Base-by-base conservation (phyloP, 306 rosid species). In the Parietaria judaica region DNA sequence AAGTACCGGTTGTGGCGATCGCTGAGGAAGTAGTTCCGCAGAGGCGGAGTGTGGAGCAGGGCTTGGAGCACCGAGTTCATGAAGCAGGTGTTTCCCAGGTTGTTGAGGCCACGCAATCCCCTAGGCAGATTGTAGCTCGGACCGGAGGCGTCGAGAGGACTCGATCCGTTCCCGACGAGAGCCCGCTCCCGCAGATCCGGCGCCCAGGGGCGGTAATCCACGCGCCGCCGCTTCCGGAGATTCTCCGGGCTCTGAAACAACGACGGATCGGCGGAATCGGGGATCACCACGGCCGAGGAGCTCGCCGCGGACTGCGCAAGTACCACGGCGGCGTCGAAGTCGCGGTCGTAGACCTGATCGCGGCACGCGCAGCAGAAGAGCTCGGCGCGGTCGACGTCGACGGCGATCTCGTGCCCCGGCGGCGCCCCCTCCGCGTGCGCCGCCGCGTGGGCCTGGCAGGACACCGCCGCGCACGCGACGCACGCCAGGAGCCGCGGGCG, bases 1-100 rank as follows among this genome's bases (percentile, higher is more conserved):
- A 66, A 79, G 69, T 76, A 83, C n/a, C 90, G 82, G 57, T 87
- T 84, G 59, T 90, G 97, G 48, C 84, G 76, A 63, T 87, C 96
- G 61, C 97, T 84, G 73, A 90, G 73, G 71, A 90, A 90, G 74
- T 84, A 90, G 76, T 90, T 87, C 72, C 95, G 74, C 69, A 91
- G 56, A 12, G 97, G 97, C 43, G 96, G 97, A 60, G 97, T 81
- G 63, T 91, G 97, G 35, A 91, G 87, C 76, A 91, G 76, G 36
- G 97, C 97, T 54, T 91, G 97, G 64, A 91, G 70, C 48, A 91
- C 96, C 36, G 97, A 91, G 69, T 91, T 91, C 96, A 91, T 87
- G 71, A 87, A 91, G 60, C 97, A 91, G 11, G 97, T 91, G 72
- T 73, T 91, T 6, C 97, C 97, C 65, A 87, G 41, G 61, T 91